phyloP scores from a whole-genome alignment of 2,329 filamentous ascomycete species.

The Fusarium haematococcum region DNA sequence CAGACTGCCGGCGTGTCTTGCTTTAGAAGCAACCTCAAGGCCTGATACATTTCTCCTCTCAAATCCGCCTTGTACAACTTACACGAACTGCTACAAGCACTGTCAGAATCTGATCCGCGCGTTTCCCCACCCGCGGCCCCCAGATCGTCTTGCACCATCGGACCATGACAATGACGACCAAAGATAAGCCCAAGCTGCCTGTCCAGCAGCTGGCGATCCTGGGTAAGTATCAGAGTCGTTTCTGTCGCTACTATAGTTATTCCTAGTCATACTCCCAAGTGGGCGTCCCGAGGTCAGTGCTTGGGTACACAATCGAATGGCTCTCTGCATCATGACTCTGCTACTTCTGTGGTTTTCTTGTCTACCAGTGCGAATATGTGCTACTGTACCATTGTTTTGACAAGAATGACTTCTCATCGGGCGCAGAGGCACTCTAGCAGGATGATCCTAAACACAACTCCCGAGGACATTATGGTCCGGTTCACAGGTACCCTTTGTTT shows the following conservation, averaged over 20 bases:
- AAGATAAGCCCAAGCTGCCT: slow-evolving; percentile 72
- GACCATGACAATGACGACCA: slow-evolving; percentile 38
- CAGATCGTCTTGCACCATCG: slow-evolving; percentile 16
- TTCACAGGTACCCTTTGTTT: slow-evolving; percentile 19
- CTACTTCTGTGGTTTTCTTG: neutral
- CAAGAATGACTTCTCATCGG: slow-evolving; percentile 37
- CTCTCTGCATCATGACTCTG: neutral
- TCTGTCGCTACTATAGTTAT: neutral
- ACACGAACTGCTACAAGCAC: neutral
- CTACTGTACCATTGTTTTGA: neutral
- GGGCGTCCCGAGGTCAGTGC: slow-evolving; percentile 7
- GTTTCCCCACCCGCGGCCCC: slow-evolving; percentile 8
- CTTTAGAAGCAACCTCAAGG: neutral
- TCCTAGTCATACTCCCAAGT: neutral
- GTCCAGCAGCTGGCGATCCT: slow-evolving; percentile 82
- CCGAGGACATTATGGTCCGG: slow-evolving; percentile 25
- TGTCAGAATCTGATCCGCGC: slow-evolving; percentile 12
- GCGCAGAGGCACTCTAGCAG: slow-evolving; percentile 24
- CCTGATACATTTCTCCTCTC: neutral
- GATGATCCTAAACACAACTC: neutral
- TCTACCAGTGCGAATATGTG: neutral
- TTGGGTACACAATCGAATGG: neutral
- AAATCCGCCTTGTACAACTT: neutral
- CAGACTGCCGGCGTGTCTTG: neutral
- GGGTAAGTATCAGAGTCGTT: slow-evolving; percentile 63